phyloP scores from a whole-genome alignment of 306 rosid species.

The Trifolium repens region DNA sequence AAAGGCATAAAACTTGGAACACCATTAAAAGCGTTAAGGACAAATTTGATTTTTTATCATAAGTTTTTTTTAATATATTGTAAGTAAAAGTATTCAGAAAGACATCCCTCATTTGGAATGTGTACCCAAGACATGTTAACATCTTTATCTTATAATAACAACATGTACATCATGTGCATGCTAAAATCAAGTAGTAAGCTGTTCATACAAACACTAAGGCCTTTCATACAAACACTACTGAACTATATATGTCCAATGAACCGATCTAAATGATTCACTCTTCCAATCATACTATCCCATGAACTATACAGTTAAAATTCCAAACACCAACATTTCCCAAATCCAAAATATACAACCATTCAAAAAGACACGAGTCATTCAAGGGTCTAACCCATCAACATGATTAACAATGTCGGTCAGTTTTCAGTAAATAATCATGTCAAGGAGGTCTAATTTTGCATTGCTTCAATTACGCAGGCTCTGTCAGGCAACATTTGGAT shows the following conservation, averaged over 20 bases:
- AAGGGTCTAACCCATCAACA: conserved; percentile 51
- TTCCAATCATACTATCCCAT: conserved; percentile 25
- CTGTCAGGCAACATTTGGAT: conserved; percentile 59
- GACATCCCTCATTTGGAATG: neutral
- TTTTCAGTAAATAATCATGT: conserved; percentile 50
- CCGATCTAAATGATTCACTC: conserved; percentile 25
- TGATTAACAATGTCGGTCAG: conserved; percentile 49
- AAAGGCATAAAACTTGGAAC: no score
- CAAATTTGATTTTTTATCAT: no score
- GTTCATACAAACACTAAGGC: conserved; percentile 16
- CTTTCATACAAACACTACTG: conserved; percentile 1
- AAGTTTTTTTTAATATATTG: no score
- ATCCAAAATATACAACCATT: conserved; percentile 45
- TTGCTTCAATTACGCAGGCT: conserved; percentile 59
- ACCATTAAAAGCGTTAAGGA: no score
- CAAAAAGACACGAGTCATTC: conserved; percentile 50
- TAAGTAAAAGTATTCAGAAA: neutral
- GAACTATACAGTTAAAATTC: conserved; percentile 39
- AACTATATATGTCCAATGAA: conserved; percentile 24
- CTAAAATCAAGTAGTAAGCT: conserved; percentile 16
- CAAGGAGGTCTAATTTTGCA: conserved; percentile 51
- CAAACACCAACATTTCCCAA: conserved; percentile 42
- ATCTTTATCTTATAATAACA: conserved; percentile 13
- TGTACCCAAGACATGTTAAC: neutral
- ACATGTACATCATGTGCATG: conserved; percentile 35